phyloP scores from a whole-genome alignment of 768 basidiomycete species.

The Piloderma croceum region DNA sequence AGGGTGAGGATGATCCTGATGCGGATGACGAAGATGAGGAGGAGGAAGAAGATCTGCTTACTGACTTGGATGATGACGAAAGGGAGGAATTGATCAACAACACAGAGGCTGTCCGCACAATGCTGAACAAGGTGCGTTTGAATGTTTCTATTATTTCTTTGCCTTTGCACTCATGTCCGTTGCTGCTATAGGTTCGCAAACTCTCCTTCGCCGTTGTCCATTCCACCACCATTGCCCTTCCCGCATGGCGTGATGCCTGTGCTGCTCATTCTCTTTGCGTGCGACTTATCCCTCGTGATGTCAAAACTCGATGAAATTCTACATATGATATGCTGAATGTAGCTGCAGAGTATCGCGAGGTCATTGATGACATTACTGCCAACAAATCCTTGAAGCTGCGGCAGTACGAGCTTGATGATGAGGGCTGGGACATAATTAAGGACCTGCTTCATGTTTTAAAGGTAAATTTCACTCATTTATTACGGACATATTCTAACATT shows the following conservation, averaged over 20 bases:
- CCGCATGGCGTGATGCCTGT: conserved; percentile 12
- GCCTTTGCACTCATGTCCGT: background rate
- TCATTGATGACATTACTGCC: conserved; percentile 6
- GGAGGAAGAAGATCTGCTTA: background rate
- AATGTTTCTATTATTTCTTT: background rate
- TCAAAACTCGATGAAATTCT: no score
- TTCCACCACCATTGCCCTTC: conserved; percentile 16
- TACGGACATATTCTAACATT: background rate
- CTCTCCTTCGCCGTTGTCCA: conserved; percentile 18
- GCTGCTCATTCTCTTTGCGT: background rate
- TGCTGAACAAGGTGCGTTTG: background rate
- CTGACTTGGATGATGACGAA: background rate
- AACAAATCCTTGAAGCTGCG: conserved; percentile 1
- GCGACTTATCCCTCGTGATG: conserved; percentile 16
- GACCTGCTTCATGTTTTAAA: conserved; percentile 17
- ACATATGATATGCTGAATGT: conserved; percentile 15
- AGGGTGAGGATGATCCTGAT: background rate
- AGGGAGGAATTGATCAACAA: background rate
- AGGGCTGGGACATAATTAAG: conserved; percentile 12
- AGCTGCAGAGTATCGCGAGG: conserved; percentile 8
- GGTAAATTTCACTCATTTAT: conserved; percentile 10
- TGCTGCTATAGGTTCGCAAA: conserved; percentile 15
- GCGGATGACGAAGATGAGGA: conserved; percentile 4
- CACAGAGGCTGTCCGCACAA: background rate
- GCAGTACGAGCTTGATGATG: conserved; percentile 6